Percentiles rank a stretch among this genome's conserved stretches.
These are phyloP conservation scores for Neofusicoccum cordaticola DNA, from an alignment of 2,329 filamentous ascomycete species.

Conservation along the genomic window DNA sequence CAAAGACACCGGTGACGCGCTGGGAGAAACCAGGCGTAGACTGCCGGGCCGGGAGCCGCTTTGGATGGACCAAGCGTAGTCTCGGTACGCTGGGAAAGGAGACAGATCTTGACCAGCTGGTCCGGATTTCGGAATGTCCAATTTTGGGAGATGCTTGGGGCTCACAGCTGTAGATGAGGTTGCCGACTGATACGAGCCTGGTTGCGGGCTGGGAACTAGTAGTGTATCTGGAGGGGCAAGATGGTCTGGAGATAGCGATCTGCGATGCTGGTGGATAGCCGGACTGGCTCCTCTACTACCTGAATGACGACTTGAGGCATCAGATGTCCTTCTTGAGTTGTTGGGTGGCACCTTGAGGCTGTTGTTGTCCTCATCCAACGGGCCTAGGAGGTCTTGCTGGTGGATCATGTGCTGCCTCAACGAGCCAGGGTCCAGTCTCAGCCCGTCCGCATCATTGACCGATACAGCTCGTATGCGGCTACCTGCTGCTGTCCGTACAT, in stretches of 20 bases:
- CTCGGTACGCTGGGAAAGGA: constrained; percentile 68
- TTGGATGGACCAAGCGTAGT: constrained; percentile 45
- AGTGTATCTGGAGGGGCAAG: constrained; percentile 40
- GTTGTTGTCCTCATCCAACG: constrained; percentile 29
- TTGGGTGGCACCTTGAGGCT: constrained; percentile 6
- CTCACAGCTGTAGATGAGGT: constrained; percentile 16
- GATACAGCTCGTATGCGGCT: constrained; percentile 55
- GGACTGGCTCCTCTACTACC: constrained; percentile 29
- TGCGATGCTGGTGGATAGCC: constrained; percentile 23
- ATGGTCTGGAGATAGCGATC: constrained; percentile 26
- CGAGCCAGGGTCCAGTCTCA: constrained; percentile 44
- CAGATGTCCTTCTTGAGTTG: constrained; percentile 6
- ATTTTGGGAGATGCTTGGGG: constrained; percentile 37
- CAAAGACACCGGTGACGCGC: constrained; percentile 47
- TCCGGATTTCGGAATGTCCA: constrained; percentile 37
- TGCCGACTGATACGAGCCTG: not conserved
- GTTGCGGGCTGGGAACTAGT: not conserved
- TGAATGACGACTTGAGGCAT: constrained; percentile 30
- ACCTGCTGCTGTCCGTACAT: constrained; percentile 29
- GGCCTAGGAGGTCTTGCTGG: constrained; percentile 31
- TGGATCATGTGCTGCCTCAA: not conserved
- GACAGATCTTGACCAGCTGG: constrained; percentile 32
- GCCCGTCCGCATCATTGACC: constrained; percentile 53
- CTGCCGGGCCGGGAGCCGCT: constrained; percentile 52
- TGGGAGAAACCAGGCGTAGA: constrained; percentile 54